Percentiles rank a stretch among this genome's conserved stretches.
Conservation (phyloP, 169 alveolate species). For the Eimeria falciformis region DNA sequence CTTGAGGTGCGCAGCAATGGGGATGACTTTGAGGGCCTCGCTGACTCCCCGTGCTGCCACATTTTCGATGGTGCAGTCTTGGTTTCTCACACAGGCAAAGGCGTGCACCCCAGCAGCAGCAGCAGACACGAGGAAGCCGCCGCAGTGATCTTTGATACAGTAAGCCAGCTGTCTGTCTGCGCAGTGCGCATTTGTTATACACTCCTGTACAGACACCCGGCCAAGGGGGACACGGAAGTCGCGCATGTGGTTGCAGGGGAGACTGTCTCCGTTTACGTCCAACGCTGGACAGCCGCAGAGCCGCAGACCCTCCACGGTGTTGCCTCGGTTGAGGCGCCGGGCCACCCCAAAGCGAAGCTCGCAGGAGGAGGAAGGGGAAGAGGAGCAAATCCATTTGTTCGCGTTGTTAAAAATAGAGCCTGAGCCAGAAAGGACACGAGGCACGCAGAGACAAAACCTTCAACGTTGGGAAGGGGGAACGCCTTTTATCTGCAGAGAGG, state of each 20-base stretch:
- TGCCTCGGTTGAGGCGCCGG: conserved; percentile 55
- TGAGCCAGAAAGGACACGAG: background rate
- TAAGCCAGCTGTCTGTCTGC: conserved; percentile 72
- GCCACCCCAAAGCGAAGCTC: conserved; percentile 73
- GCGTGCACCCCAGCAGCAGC: conserved; percentile 75
- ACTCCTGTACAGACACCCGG: conserved; percentile 77
- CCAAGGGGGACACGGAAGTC: conserved; percentile 75
- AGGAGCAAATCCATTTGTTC: conserved; percentile 69
- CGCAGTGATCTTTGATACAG: conserved; percentile 76
- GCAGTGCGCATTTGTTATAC: conserved; percentile 76
- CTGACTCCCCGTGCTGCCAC: conserved; percentile 72
- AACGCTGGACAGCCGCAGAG: conserved; percentile 79
- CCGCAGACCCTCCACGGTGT: conserved; percentile 76
- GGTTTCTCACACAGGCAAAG: conserved; percentile 69
- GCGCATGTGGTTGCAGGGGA: conserved; percentile 68
- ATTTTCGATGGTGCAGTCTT: conserved; percentile 65
- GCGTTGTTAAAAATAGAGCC: conserved; percentile 71
- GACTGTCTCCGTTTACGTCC: conserved; percentile 38
- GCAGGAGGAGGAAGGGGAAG: conserved; percentile 60
- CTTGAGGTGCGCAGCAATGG: conserved; percentile 79
- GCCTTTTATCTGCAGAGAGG: no score
- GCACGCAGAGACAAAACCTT: background rate
- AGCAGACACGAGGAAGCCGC: conserved; percentile 72
- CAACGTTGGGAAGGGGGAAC: background rate
- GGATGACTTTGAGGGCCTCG: conserved; percentile 82